A percentile compares a stretch with the other conserved stretches of the same genome.
phyloP scores from a whole-genome alignment of 345 rosid genomes.

The Cochlearia excelsa region DNA sequence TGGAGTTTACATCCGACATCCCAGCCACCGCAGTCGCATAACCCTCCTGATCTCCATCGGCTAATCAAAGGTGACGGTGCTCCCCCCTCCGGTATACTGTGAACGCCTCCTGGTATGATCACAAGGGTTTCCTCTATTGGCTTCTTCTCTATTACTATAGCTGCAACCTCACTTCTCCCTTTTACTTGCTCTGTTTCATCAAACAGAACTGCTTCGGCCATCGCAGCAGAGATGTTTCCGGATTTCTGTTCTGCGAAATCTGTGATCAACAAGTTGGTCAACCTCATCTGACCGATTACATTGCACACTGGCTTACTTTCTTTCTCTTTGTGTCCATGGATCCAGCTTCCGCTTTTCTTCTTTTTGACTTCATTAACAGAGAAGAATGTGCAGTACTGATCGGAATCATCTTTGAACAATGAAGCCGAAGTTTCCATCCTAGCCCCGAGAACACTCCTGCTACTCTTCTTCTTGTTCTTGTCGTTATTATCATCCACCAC shows the following conservation, averaged over 20 bases:
- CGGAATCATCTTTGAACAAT: constrained; percentile 44
- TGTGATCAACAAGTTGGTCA: constrained; percentile 34
- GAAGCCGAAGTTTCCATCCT: constrained; percentile 43
- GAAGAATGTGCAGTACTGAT: constrained; percentile 55
- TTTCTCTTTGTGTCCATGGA: constrained; percentile 59
- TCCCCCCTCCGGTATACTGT: constrained; percentile 67
- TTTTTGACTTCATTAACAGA: constrained; percentile 58
- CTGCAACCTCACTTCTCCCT: constrained; percentile 33
- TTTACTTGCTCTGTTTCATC: constrained; percentile 47
- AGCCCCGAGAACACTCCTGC: constrained; percentile 55
- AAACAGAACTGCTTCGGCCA: constrained; percentile 63
- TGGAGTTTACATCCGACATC: constrained; percentile 79
- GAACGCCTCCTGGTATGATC: constrained; percentile 75
- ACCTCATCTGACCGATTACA: constrained; percentile 65
- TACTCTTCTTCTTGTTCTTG: background rate
- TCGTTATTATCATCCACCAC: constrained; percentile 42
- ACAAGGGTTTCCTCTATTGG: constrained; percentile 30
- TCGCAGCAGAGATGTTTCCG: constrained; percentile 16
- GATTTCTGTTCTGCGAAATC: constrained; percentile 35
- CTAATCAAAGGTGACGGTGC: constrained; percentile 70
- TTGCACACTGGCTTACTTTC: constrained; percentile 47
- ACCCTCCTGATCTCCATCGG: constrained; percentile 78
- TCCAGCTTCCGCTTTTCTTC: constrained; percentile 72
- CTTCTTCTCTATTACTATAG: constrained; percentile 28
- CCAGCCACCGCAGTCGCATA: constrained; percentile 98